Base-by-base conservation (phyloP, 257 asterid species). In the Salvia splendens region DNA sequence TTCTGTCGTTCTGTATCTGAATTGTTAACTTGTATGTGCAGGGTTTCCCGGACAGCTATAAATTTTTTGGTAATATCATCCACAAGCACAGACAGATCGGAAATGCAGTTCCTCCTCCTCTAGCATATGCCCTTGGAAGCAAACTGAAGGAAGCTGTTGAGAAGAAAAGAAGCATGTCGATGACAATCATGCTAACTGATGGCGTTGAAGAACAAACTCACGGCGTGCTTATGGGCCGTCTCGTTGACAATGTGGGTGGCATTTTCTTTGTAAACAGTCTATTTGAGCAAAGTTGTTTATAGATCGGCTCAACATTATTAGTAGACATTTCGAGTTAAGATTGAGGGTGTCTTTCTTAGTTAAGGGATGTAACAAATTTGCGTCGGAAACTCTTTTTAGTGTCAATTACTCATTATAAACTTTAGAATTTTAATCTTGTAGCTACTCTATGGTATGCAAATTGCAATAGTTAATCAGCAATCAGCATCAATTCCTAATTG, bases 41-140 rank as follows among this genome's bases (percentile, higher is more conserved):
- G 98, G 98, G 97, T 24, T 92, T 92, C 62, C 90, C 87, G 0
- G 97, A 89, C 68, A 82, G 84, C 81, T 89, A 86, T 68, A 80
- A 81, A 46, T 89, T 89, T 73, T 73, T 85, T 51, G 96, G 97
- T 32, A 78, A 69, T 15, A 79, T 85, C 64, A 79, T 83, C n/a
- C 83, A 83, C 80, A 87, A 85, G 86, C 95, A 88, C 78, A 71
- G 97, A 65, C 96, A 93, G 80, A 88, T 93, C 48, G 99, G 99
- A 9, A 93, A 93, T 77, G 98, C 96, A 1, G 99, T 93, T 71
- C 97, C 96, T 49, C 98, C 97, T 50, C 97, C 96, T 66, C 73
- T 93, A 48, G 96, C 99, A 2, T 90, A 84, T 76, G 99, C 96
- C 12, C 71, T 90, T 38, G 99, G 97, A 16, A 70, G 78, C 71